Evolutionary conservation across 2,329 filamentous ascomycete genomes (phyloP), one percentile per base, ranked within the genome.

Genomic region (Fusarium sp.): DNA sequence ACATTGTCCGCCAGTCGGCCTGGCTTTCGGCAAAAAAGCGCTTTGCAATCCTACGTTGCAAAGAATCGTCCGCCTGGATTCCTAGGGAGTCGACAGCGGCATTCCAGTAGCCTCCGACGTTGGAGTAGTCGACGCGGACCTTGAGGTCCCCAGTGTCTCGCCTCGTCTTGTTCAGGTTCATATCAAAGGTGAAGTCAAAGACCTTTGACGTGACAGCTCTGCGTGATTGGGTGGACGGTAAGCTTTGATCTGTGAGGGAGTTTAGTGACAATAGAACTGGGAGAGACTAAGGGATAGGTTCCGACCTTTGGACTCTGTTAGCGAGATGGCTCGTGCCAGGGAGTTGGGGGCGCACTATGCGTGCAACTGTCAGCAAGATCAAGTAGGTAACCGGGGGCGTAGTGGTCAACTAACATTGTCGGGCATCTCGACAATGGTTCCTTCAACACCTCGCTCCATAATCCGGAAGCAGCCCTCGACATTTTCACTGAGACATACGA

Each of bases 361-460:
- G 18, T 62, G 2, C 39, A 45, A 34, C 14, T 56, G 5, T 57
- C 65, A 58, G 39, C 43, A 16, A 61, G 18, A 54, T 2, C 6
- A 10, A 11, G 14, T 10, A 43, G 35, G 39, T 2, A 48, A 14
- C 43, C 6, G 20, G 20, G 8, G 11, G 25, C n/a, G 34, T 25
- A 14, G 10, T 41, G 8, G 16, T 6, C 34, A 45, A 30, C 37
- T 25, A 32, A 67, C 59, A 41, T 56, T 59, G 0, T 70, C 63
- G 13, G 67, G 67, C 70, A 72, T 72, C 45, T 67, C 67, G 2
- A 72, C 52, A n/a, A 70, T 14, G 1, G 70, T 72, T 1, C 67
- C 70, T 7, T 67, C 8, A 1, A 70, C 63, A 9, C 69, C 67
- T 14, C 50, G 48, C 10, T 72, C 67, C 37, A 11, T 64, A 2